These are phyloP conservation scores for Cytauxzoon felis DNA, from an alignment of 169 alveolate genomes.

Conservation along the genomic window DNA sequence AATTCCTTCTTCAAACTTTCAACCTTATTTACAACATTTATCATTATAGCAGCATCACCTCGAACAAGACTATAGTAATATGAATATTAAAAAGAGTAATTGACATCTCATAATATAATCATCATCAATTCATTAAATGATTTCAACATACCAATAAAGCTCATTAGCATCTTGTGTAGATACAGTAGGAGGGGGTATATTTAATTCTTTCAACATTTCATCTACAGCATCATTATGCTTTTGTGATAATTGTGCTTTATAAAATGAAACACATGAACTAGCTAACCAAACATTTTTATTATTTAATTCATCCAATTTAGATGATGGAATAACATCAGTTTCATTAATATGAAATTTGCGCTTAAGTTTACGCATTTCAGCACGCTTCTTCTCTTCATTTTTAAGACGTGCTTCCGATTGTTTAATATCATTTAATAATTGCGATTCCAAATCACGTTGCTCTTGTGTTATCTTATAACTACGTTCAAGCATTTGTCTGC, in stretches of 20 bases:
- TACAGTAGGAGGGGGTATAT: slow-evolving; percentile 55
- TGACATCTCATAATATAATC: neutral
- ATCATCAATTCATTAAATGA: neutral
- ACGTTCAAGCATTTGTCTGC: slow-evolving; percentile 71
- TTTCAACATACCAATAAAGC: slow-evolving; percentile 36
- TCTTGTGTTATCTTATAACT: slow-evolving; percentile 67
- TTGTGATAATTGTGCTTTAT: slow-evolving; percentile 50
- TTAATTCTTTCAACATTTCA: slow-evolving; percentile 51
- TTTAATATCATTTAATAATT: slow-evolving; percentile 65
- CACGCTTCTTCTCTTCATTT: slow-evolving; percentile 65
- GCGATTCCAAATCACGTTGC: slow-evolving; percentile 59
- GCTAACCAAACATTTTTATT: slow-evolving; percentile 60
- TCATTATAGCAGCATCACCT: slow-evolving; percentile 64
- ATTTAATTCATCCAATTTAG: slow-evolving; percentile 33
- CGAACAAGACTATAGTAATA: slow-evolving; percentile 30
- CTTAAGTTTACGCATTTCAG: slow-evolving; percentile 65
- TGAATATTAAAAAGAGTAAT: neutral
- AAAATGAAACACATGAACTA: slow-evolving; percentile 28
- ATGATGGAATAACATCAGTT: slow-evolving; percentile 65
- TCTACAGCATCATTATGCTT: slow-evolving; percentile 62
- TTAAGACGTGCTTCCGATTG: slow-evolving; percentile 64
- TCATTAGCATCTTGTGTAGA: slow-evolving; percentile 62
- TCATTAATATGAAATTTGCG: slow-evolving; percentile 63
- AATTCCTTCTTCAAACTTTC: slow-evolving; percentile 53
- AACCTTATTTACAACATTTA: slow-evolving; percentile 55